These are phyloP conservation scores for Kuraishia floccosa DNA, from an alignment of 805 yeast genomes.

Conservation along the genomic window DNA sequence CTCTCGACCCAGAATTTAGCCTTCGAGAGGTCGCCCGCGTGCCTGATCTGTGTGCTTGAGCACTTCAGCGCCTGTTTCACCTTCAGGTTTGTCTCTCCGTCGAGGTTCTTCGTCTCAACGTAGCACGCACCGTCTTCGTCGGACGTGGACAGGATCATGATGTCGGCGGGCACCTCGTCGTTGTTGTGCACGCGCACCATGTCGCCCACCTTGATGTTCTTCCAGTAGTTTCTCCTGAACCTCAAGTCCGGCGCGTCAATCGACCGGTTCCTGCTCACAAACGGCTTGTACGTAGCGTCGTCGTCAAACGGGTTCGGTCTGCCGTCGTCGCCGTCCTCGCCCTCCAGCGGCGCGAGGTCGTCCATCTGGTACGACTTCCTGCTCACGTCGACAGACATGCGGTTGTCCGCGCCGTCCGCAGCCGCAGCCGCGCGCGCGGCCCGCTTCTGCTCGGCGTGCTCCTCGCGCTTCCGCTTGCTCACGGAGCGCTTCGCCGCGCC, in stretches of 20 bases:
- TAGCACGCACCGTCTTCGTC: constrained; percentile 59
- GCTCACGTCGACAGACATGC: constrained; percentile 16
- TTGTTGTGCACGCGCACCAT: constrained; percentile 54
- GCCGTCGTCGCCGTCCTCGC: constrained; percentile 1
- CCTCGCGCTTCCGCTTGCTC: constrained; percentile 5
- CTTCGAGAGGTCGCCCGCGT: constrained; percentile 34
- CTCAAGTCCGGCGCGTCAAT: constrained; percentile 9
- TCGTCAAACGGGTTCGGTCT: constrained; percentile 5
- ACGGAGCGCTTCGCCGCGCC: constrained; percentile 2
- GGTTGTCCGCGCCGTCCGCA: constrained; percentile 9
- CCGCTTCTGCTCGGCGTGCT: constrained; percentile 5
- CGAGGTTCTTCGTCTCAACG: constrained; percentile 73
- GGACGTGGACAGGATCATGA: constrained; percentile 54
- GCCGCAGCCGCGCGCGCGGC: constrained; percentile 2
- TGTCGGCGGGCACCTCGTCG: constrained; percentile 73
- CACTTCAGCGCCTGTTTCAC: constrained; percentile 65
- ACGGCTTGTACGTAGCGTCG: constrained; percentile 11
- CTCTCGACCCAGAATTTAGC: constrained; percentile 61
- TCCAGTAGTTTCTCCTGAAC: constrained; percentile 47
- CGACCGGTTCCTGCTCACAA: constrained; percentile 11
- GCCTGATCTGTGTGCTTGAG: constrained; percentile 27
- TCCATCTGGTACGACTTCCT: constrained; percentile 13
- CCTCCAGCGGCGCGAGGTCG: constrained; percentile 1
- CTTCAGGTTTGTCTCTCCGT: constrained; percentile 73
- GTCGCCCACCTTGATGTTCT: constrained; percentile 67